Conservation (phyloP, 2,329 filamentous ascomycete species). For the Plectosphaerella cucumerina region DNA sequence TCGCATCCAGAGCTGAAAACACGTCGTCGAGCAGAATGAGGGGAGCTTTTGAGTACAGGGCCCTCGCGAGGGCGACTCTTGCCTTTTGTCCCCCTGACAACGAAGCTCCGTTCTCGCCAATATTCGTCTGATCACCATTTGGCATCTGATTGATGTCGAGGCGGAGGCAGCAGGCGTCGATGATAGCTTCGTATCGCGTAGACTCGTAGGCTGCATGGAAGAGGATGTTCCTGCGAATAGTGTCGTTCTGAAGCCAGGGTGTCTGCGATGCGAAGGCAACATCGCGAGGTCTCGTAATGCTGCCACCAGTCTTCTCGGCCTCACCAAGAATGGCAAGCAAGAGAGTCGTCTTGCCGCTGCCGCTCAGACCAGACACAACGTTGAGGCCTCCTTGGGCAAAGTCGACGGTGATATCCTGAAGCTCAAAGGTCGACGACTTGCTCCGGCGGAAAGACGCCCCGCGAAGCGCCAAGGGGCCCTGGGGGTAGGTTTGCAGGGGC, state of each 20-base stretch:
- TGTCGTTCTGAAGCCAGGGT: conserved; percentile 54
- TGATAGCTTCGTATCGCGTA: conserved; percentile 47
- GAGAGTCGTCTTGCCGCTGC: conserved; percentile 54
- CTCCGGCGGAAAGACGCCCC: conserved; percentile 45
- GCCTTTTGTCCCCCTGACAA: conserved; percentile 55
- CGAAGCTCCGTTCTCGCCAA: conserved; percentile 51
- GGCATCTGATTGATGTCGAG: conserved; percentile 48
- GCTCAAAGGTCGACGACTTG: conserved; percentile 43
- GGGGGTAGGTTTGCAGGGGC: conserved; percentile 41
- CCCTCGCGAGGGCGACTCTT: conserved; percentile 51
- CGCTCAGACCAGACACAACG: conserved; percentile 49
- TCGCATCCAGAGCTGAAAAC: conserved; percentile 55
- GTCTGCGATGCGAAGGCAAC: conserved; percentile 55
- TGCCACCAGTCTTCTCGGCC: conserved; percentile 43
- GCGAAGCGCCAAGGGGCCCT: conserved; percentile 42
- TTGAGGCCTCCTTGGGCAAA: conserved; percentile 52
- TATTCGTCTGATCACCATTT: conserved; percentile 44
- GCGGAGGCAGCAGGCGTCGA: conserved; percentile 50
- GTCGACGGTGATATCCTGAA: conserved; percentile 43
- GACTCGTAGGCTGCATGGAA: conserved; percentile 49
- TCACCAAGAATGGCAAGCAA: conserved; percentile 51
- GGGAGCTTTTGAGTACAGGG: conserved; percentile 52
- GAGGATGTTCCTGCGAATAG: conserved; percentile 50
- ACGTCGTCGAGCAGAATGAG: conserved; percentile 55
- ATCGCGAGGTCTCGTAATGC: conserved; percentile 44